These are phyloP conservation scores for Tolypocladium album DNA, from an alignment of 2,329 filamentous ascomycete genomes.

Conservation along the genomic window DNA sequence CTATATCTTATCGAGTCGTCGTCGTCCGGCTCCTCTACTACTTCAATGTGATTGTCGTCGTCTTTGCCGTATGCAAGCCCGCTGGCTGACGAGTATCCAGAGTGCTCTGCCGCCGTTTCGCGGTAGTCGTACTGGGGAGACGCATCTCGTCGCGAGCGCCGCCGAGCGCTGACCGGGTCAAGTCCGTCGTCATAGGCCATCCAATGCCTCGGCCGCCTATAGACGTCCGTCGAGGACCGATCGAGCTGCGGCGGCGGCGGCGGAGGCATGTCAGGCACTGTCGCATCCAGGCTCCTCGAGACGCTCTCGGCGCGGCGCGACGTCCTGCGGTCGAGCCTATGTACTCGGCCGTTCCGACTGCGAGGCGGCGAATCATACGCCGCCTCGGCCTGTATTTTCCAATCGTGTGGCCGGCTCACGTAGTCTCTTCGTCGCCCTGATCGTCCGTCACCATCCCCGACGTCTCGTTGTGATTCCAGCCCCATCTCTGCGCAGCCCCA, in stretches of 20 bases:
- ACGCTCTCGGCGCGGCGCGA: conserved; percentile 12
- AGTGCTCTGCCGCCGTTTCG: background rate
- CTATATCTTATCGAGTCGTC: conserved; percentile 7
- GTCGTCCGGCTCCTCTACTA: conserved; percentile 13
- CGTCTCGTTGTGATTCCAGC: conserved; percentile 19
- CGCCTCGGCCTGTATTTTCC: conserved; percentile 6
- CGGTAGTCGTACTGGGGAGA: conserved; percentile 4
- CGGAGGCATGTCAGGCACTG: conserved; percentile 16
- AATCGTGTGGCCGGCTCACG: conserved; percentile 5
- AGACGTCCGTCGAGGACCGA: conserved; percentile 18
- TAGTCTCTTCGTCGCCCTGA: conserved; percentile 16
- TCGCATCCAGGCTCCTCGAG: conserved; percentile 16
- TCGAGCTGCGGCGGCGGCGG: conserved; percentile 14
- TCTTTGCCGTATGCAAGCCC: background rate
- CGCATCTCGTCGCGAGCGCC: conserved; percentile 7
- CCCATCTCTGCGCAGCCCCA: conserved; percentile 17
- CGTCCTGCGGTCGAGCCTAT: conserved; percentile 20
- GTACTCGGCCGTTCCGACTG: conserved; percentile 16
- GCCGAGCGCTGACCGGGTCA: background rate
- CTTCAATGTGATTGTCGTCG: conserved; percentile 11
- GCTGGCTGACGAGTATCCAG: conserved; percentile 2
- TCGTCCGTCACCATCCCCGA: conserved; percentile 14
- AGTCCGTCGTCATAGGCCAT: conserved; percentile 12
- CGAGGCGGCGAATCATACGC: conserved; percentile 16
- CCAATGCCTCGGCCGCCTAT: conserved; percentile 17